Percentiles rank a stretch among this genome's conserved stretches.
phyloP scores from a whole-genome alignment of 1,139 yeast species.

The Kurtzmaniella quercitrusa region DNA sequence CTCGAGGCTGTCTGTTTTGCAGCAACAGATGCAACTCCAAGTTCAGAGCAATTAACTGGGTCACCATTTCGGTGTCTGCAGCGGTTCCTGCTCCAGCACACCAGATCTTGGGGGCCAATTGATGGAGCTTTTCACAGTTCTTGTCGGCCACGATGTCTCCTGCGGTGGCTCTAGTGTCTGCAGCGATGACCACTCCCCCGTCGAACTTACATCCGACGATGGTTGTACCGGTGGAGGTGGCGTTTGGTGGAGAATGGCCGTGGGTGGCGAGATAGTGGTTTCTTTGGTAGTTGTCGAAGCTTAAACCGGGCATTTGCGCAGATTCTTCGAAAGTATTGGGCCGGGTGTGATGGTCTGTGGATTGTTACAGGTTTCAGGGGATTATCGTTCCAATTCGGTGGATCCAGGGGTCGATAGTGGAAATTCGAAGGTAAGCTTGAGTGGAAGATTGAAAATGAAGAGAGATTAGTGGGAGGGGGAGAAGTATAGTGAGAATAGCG shows the following conservation, averaged over 20 bases:
- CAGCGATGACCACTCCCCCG: constrained; percentile 95
- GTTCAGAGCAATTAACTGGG: constrained; percentile 87
- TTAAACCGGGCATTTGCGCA: constrained; percentile 71
- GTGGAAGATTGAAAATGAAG: no score
- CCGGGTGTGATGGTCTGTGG: no score
- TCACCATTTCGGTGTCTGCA: constrained; percentile 97
- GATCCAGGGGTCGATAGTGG: no score
- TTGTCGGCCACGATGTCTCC: constrained; percentile 97
- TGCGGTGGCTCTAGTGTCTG: constrained; percentile 96
- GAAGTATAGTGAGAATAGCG: no score
- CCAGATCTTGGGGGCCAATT: constrained; percentile 93
- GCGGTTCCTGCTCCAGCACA: constrained; percentile 99
- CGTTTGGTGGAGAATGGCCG: constrained; percentile 76
- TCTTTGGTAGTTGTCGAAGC: constrained; percentile 90
- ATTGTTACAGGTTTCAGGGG: no score
- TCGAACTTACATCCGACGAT: constrained; percentile 92
- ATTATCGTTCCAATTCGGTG: no score
- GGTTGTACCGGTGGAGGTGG: constrained; percentile 97
- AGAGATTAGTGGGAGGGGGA: no score
- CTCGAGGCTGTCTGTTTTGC: constrained; percentile 84
- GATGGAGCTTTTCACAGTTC: constrained; percentile 93
- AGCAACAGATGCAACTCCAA: constrained; percentile 84
- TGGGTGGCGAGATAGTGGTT: constrained; percentile 66
- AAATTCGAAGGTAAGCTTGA: no score
- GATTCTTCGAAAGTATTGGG: no score